A percentile compares a stretch with the other conserved stretches of the same genome.
These are phyloP conservation scores for Trametes meyenii DNA, from an alignment of 768 basidiomycete species.

Conservation along the genomic window DNA sequence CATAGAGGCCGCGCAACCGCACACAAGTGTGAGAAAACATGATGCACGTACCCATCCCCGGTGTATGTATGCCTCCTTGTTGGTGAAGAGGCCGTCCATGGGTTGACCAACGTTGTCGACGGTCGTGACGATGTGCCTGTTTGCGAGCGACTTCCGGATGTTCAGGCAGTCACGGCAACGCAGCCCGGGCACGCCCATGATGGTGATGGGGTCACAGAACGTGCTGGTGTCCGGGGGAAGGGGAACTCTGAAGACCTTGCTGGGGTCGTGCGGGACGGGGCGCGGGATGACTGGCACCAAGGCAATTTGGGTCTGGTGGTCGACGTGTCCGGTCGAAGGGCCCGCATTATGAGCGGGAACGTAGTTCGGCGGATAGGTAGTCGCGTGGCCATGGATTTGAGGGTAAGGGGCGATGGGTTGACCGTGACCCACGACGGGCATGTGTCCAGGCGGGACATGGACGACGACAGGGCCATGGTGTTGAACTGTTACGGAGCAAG, in stretches of 20 bases:
- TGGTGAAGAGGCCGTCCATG: neutral
- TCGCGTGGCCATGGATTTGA: too few relatives aligned
- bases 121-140: neutral
- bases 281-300: too few relatives aligned
- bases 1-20: neutral
- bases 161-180: neutral
- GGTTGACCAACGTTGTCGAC: neutral
- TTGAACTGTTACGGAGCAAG: too few relatives aligned
- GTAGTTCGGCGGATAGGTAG: too few relatives aligned
- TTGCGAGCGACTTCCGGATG: too few relatives aligned
- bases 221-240: neutral
- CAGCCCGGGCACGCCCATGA: neutral
- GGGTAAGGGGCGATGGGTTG: too few relatives aligned
- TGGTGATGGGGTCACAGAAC: neutral
- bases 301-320: too few relatives aligned
- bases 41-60: neutral
- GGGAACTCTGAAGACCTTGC: neutral
- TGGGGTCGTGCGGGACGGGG: neutral
- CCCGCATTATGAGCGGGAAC: too few relatives aligned
- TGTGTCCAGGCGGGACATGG: too few relatives aligned
- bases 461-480: too few relatives aligned
- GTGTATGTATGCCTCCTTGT: neutral
- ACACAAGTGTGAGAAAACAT: neutral
- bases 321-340: too few relatives aligned
- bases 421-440: too few relatives aligned